These are phyloP conservation scores for Paramecium tetraurelia DNA, from an alignment of 73 alveolate species.

Conservation along the genomic window DNA sequence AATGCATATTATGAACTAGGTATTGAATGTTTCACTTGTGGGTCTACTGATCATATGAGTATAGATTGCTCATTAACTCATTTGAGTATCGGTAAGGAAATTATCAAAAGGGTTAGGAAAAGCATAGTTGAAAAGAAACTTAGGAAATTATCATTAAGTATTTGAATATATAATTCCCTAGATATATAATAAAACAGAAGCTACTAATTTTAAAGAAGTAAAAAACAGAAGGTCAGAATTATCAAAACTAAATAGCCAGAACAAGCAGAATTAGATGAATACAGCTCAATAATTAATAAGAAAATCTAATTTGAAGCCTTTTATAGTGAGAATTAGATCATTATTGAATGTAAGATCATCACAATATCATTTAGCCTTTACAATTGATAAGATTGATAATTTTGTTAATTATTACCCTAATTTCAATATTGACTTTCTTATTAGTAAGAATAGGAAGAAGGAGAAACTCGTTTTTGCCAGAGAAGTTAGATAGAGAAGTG, in stretches of 20 bases:
- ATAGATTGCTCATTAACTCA: slow-evolving; percentile 30
- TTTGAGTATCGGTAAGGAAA: background rate
- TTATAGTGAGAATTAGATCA: slow-evolving; percentile 2
- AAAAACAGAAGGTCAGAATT: background rate
- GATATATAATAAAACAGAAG: background rate
- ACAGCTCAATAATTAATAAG: background rate
- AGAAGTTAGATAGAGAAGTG: background rate
- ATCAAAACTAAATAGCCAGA: background rate
- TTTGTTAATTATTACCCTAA: background rate
- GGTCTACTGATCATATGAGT: slow-evolving; percentile 30
- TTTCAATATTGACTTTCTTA: background rate
- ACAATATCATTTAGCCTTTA: background rate
- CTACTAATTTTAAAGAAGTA: background rate
- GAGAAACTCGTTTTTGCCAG: background rate
- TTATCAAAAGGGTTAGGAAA: background rate
- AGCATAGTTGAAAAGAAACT: background rate
- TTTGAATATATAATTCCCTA: background rate
- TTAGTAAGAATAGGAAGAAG: background rate
- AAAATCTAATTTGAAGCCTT: slow-evolving; percentile 26
- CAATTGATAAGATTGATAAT: slow-evolving; percentile 15
- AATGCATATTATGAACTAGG: slow-evolving; percentile 43
- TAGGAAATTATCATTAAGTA: background rate
- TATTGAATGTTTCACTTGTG: background rate
- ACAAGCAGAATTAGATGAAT: background rate
- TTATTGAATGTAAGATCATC: background rate